Base-by-base conservation (phyloP, 352 stramenopile genomes). In the Phytopythium chamaehyphon region DNA sequence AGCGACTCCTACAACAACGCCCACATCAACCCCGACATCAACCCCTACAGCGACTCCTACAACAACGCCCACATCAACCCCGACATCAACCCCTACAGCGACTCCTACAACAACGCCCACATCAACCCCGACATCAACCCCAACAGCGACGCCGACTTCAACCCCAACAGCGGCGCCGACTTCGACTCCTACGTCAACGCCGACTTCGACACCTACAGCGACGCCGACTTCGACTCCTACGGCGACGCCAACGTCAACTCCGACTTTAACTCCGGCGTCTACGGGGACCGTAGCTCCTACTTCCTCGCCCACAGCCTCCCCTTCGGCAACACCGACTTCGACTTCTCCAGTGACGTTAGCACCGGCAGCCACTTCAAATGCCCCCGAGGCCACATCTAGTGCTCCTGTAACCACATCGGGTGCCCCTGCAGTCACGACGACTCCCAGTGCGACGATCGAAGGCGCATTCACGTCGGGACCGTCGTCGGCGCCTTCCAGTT, bases 201-300 rank as follows among this genome's bases (percentile, higher is more conserved):
- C 61, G 7, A 55, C 50, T 6, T 57, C 58, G 0, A 43, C 64
- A 6, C 42, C 51, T 1, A 52, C 59, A 14, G 44, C 50, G 16
- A 47, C 58, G n/a, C 59, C 37, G 46, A 63, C 54, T 28, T 40
- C 44, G 37, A 66, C 60, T 40, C 37, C 40, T 16, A 63, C 36
- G 35, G 54, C 57, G 7, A 43, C 40, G 6, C 54, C 43, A 15
- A 56, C 58, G 1, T 54, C 58, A 15, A 44, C 36, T 16, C 42
- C 40, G 1, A 54, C 61, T 7, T 48, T 44, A 16, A 37, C 37
- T 6, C 35, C 35, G 15, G 33, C 51, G 12, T n/a, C 37, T 10
- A 40, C 28, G 5, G 43, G 43, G 47, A 59, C 12, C 6, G 51
- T 44, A 31, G 40, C 53, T n/a, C 51, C 54, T 21, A 54, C 42